These are phyloP conservation scores for Peronosclerospora sorghi DNA, from an alignment of 352 stramenopile genomes.

Conservation along the genomic window DNA sequence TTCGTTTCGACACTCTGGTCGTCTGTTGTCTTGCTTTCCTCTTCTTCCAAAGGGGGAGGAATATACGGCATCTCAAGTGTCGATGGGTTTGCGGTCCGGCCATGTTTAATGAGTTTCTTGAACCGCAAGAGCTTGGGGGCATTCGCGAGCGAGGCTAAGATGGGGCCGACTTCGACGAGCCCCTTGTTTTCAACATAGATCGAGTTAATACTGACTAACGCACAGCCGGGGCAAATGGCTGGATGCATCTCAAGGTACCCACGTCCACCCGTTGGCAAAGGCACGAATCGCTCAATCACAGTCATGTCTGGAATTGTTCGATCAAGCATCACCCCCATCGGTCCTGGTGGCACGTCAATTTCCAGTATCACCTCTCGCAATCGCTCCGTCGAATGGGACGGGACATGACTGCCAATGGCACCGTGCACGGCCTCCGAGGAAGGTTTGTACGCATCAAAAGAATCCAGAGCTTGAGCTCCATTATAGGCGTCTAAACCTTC, in stretches of 20 bases:
- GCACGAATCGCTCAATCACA: slow-evolving; percentile 67
- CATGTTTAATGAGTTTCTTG: slow-evolving; percentile 75
- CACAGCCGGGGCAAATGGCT: slow-evolving; percentile 64
- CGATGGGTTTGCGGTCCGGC: slow-evolving; percentile 59
- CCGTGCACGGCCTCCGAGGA: slow-evolving; percentile 12
- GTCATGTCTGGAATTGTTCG: slow-evolving; percentile 69
- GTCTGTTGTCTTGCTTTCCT: slow-evolving; percentile 12
- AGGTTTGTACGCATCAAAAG: slow-evolving; percentile 26
- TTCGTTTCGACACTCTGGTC: slow-evolving; percentile 10
- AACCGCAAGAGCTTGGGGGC: slow-evolving; percentile 66
- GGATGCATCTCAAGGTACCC: slow-evolving; percentile 75
- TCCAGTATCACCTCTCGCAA: slow-evolving; percentile 73
- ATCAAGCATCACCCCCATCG: slow-evolving; percentile 77
- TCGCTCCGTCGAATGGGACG: slow-evolving; percentile 27
- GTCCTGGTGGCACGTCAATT: slow-evolving; percentile 64
- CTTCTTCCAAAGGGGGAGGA: slow-evolving; percentile 41
- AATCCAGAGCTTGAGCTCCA: slow-evolving; percentile 22
- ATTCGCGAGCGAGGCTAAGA: slow-evolving; percentile 44
- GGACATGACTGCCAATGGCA: slow-evolving; percentile 5
- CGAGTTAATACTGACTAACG: slow-evolving; percentile 68
- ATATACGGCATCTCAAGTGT: slow-evolving; percentile 62
- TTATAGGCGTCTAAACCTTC: slow-evolving; percentile 54
- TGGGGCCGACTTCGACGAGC: slow-evolving; percentile 56
- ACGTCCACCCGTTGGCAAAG: slow-evolving; percentile 48
- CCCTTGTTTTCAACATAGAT: slow-evolving; percentile 64